Conservation (phyloP, 2,329 filamentous ascomycete species). For the Achaetomium macrosporum region DNA sequence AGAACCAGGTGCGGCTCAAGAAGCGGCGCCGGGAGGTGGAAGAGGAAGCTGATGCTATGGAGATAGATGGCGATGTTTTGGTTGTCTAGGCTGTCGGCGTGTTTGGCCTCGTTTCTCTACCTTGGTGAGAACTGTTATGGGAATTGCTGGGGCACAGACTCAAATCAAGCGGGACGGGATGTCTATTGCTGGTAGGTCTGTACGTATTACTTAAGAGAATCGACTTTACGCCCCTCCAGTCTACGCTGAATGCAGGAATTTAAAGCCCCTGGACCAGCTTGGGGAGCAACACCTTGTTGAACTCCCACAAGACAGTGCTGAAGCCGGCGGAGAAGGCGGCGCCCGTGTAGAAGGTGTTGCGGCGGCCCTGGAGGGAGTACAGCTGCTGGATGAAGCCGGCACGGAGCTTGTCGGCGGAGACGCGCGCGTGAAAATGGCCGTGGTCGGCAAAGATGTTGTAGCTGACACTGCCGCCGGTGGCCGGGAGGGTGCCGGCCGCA, state of each 20-base stretch:
- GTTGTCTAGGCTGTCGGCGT: not conserved
- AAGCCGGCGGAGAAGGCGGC: conserved; percentile 22
- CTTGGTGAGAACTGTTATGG: too few species aligned
- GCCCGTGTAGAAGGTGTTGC: conserved; percentile 24
- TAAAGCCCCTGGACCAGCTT: conserved; percentile 14
- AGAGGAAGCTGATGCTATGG: not conserved
- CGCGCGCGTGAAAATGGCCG: conserved; percentile 16
- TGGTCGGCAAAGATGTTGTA: conserved; percentile 12
- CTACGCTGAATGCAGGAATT: not conserved
- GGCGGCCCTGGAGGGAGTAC: conserved; percentile 21
- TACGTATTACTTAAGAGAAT: too few species aligned
- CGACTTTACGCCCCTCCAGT: too few species aligned
- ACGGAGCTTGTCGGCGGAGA: conserved; percentile 17
- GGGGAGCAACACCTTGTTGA: conserved; percentile 21
- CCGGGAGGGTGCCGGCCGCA: conserved; percentile 14
- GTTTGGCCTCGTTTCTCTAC: not conserved
- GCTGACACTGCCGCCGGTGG: conserved; percentile 1
- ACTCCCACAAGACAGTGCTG: conserved; percentile 23
- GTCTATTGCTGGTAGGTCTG: too few species aligned
- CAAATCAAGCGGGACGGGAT: too few species aligned
- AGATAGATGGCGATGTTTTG: not conserved
- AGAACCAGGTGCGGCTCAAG: conserved; percentile 13
- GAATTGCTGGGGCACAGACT: too few species aligned
- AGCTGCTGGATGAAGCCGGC: conserved; percentile 21
- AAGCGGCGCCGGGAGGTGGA: not conserved